Evolutionary conservation across 176 grass and related monocot species (phyloP).

Genomic region (Triticum monococcum): DNA sequence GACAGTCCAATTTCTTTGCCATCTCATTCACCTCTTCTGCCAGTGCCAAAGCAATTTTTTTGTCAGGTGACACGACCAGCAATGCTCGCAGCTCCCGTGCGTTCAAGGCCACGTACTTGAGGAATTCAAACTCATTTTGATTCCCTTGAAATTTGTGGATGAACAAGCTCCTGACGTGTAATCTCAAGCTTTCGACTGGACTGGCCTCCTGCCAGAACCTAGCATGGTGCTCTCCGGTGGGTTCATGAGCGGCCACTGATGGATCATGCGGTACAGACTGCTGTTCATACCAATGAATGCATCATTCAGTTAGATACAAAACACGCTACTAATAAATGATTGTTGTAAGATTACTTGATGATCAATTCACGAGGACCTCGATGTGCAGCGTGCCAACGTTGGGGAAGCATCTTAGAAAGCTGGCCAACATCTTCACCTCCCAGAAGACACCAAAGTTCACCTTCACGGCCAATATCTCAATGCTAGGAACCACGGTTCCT

Average conservation of each 20-base stretch:
- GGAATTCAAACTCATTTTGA: not conserved
- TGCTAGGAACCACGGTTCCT: not conserved
- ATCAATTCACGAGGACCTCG: not conserved
- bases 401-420: constrained; percentile 37
- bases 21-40: not conserved
- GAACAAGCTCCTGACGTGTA: constrained; percentile 8
- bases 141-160: not conserved
- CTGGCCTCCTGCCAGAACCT: not conserved
- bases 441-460: not conserved
- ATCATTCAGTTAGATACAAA: not conserved
- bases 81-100: not conserved
- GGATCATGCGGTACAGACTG: not conserved
- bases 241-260: not conserved
- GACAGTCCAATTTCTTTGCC: not conserved
- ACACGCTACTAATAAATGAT: not conserved
- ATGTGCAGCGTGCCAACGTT: constrained; percentile 17
- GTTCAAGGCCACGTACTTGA: not conserved
- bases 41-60: not conserved
- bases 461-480: not conserved
- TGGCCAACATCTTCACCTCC: constrained; percentile 1
- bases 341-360: not conserved
- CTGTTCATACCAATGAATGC: not conserved
- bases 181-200: not conserved
- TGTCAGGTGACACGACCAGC: not conserved
- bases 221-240: not conserved